Evolutionary conservation across 805 yeast genomes (phyloP), one percentile per base, ranked within the genome.

Genomic region (Cyberlindnera suaveolens): DNA sequence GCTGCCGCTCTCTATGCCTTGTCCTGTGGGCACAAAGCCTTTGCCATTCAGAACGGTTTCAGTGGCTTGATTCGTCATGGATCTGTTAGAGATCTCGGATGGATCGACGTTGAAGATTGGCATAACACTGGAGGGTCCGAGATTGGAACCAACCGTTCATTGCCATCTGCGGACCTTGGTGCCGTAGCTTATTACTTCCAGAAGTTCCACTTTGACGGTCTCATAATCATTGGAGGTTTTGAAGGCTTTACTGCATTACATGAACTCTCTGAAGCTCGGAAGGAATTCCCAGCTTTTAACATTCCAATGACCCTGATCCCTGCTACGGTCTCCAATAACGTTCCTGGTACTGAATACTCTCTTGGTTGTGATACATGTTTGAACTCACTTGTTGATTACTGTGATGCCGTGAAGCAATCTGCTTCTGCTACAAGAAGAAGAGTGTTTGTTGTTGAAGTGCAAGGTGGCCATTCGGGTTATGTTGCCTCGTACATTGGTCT

Each of bases 321-420:
- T 10, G 91, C 98, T 3, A 93, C 99, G 3, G 87, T 93, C 51
- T 89, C 97, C 15, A 93, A 93, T 69, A 93, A 93, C 56, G 98
- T 93, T 39, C 99, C 99, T n/a, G 99, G 99, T 47, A 84, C 98
- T 2, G 97, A 93, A 66, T 89, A 89, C 65, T 89, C 97, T 0
- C 68, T 93, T 45, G 99, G 99, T 45, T 75, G 89, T 11, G 99
- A 93, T 63, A 93, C 99, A 10, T 95, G 99, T 71, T 71, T 93
- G 71, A 93, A 93, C 66, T 71, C 93, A 9, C 73, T 93, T 57
- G 88, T 89, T 49, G 80, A 84, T 45, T 93, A 93, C 71, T 91
- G 98, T 68, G 99, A 93, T 64, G 88, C 86, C 20, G 83, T 93
- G 52, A 90, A 93, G 68, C 96, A 87, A 70, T 78, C 89, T 40